phyloP scores from a whole-genome alignment of 2,329 filamentous ascomycete species.

The Exutisphaerella laricina region DNA sequence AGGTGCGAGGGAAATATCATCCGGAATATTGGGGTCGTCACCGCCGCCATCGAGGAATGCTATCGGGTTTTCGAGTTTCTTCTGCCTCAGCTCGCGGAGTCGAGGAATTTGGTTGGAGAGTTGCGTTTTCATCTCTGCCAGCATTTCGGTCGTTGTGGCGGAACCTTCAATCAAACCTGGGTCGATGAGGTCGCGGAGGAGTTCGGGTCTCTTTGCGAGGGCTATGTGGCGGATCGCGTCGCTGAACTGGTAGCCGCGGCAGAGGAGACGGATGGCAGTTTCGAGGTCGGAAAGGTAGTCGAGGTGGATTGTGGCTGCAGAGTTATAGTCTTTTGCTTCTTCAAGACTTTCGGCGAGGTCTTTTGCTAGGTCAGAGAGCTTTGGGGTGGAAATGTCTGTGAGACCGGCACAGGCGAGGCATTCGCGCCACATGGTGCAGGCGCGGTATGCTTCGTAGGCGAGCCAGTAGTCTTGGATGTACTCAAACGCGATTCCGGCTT shows the following conservation, averaged over 20 bases:
- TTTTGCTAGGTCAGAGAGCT: conserved; percentile 63
- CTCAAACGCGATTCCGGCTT: conserved; percentile 85
- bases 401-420: conserved; percentile 74
- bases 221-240: conserved; percentile 78
- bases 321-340: conserved; percentile 77
- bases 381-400: conserved; percentile 55
- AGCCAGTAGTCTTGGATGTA: conserved; percentile 68
- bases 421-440: conserved; percentile 85
- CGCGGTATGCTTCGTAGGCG: conserved; percentile 77
- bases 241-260: conserved; percentile 79
- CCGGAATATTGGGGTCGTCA: conserved; percentile 65
- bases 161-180: conserved; percentile 73
- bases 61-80: conserved; percentile 77
- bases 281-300: conserved; percentile 74
- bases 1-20: conserved; percentile 86
- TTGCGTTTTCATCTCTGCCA: conserved; percentile 88
- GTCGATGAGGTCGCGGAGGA: conserved; percentile 68
- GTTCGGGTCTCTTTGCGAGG: conserved; percentile 53
- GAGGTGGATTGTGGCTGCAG: conserved; percentile 72
- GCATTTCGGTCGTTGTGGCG: conserved; percentile 76
- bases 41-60: conserved; percentile 75
- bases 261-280: conserved; percentile 68
- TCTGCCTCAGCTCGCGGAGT: conserved; percentile 71
- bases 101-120: conserved; percentile 79
- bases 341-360: conserved; percentile 70